Base-by-base conservation (phyloP, 176 grass and related monocot species). In the Oryza rufipogon region DNA sequence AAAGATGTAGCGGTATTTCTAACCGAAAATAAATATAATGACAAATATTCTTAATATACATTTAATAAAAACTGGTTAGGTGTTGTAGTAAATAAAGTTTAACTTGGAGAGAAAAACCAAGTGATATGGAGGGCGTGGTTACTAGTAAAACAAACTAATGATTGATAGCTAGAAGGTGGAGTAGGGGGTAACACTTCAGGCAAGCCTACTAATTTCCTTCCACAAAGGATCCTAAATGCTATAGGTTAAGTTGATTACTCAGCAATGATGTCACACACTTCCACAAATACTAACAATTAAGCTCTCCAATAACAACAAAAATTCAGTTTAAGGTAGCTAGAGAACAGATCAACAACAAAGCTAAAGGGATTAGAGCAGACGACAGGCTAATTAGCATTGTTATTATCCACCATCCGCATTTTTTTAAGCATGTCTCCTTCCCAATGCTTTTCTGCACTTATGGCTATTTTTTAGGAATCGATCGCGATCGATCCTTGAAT, bases 201-300 rank as follows among this genome's bases (percentile, higher is more conserved):
- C 7, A 9, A 10, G 42, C 42, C 42, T 10, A 44, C 42, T 2
- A 44, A 44, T 44, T 44, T 44, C 42, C 2, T 2, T 44, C 7
- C 69, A 65, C 58, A 23, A 2, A 63, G 58, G 58, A 63, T 23
- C 58, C 58, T 10, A 3, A 23, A 22, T 23, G 8, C 9, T 14
- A 7, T 2, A 19, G 23, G 1, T 64, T 11, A 22, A 39, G 63
- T 1, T 54, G 45, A 76, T 84, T 68, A 69, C 64, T 70, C 19
- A 60, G 47, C 83, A 77, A 77, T 60, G 83, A 85, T 45, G 83
- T 85, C 64, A 84, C 15, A 0, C 12, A 3, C 12, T 16, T 32
- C 2, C 44, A 22, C 36, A 60, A 56, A 23, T 6, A 32, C 30
- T 32, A 54, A 58, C 46, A 38, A 26, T 20, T 4, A n/a, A 10